Percentiles rank a stretch among this genome's conserved stretches.
These are phyloP conservation scores for Boechera divaricarpa DNA, from an alignment of 345 rosid genomes.

Conservation along the genomic window DNA sequence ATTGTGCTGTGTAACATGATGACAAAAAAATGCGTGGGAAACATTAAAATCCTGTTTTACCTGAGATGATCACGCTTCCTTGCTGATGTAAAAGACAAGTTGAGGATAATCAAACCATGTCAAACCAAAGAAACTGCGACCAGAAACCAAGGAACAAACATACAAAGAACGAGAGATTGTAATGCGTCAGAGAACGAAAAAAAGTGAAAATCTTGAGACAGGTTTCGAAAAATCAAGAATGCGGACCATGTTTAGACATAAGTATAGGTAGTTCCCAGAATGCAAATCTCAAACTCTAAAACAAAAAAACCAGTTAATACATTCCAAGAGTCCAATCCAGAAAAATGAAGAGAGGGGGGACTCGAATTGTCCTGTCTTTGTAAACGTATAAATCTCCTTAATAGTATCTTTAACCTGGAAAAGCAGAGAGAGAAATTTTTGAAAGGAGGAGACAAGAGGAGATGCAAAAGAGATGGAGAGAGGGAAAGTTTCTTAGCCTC, in stretches of 20 bases:
- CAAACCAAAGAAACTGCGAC: conserved; percentile 36
- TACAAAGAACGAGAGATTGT: conserved; percentile 19
- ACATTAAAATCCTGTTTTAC: conserved; percentile 6
- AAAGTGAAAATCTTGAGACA: background rate
- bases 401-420: conserved; percentile 32
- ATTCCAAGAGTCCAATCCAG: conserved; percentile 20
- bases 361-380: conserved; percentile 34
- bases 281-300: conserved; percentile 6
- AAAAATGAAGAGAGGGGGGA: conserved; percentile 8
- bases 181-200: conserved; percentile 7
- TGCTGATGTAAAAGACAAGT: conserved; percentile 12
- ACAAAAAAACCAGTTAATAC: background rate
- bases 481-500: conserved; percentile 46
- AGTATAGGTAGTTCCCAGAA: conserved; percentile 21
- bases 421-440: conserved; percentile 31
- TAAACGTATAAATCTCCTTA: conserved; percentile 36
- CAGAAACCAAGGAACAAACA: conserved; percentile 18
- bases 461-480: conserved; percentile 43
- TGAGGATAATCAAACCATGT: conserved; percentile 31
- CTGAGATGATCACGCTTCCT: conserved; percentile 43
- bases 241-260: conserved; percentile 33
- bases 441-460: conserved; percentile 38
- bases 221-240: conserved; percentile 30
- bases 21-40: conserved; percentile 2
- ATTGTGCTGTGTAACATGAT: background rate